phyloP scores from a whole-genome alignment of 2,329 filamentous ascomycete genomes.

The Penicillium concentricum region DNA sequence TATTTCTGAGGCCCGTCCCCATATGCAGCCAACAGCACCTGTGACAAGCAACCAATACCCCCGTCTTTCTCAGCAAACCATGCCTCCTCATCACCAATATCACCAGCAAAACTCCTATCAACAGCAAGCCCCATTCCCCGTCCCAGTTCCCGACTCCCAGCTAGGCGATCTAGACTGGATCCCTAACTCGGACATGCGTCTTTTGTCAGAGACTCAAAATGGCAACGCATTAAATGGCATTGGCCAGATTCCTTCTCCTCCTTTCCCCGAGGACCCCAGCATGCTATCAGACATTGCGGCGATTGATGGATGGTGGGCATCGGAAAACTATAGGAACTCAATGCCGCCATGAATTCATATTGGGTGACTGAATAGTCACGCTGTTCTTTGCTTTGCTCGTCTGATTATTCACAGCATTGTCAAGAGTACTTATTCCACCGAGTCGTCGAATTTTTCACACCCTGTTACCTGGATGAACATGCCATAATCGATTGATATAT shows the following conservation, averaged over 20 bases:
- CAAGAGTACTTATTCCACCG: no score
- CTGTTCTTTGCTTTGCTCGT: background rate
- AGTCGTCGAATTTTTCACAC: background rate
- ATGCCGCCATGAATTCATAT: background rate
- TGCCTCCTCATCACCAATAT: conserved; percentile 1
- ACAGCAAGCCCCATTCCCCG: conserved; percentile 9
- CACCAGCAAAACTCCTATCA: conserved; percentile 5
- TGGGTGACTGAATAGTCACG: background rate
- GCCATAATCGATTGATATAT: background rate
- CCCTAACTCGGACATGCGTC: conserved; percentile 25
- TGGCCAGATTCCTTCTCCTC: conserved; percentile 7
- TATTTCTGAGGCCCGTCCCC: background rate
- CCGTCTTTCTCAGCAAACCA: conserved; percentile 6
- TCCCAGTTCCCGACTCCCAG: conserved; percentile 11
- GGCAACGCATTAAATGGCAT: conserved; percentile 1
- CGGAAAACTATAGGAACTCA: conserved; percentile 10
- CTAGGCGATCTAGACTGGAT: conserved; percentile 32
- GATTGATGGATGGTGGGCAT: conserved; percentile 35
- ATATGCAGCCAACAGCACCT: background rate
- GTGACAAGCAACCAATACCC: conserved; percentile 4
- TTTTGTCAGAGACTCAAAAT: conserved; percentile 26
- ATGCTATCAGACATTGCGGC: conserved; percentile 27
- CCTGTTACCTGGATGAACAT: background rate
- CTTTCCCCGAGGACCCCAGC: conserved; percentile 12
- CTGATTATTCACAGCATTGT: background rate